Evolutionary conservation across 2,329 filamentous ascomycete species (phyloP).

Genomic region (Aspergillus pseudoglaucus): DNA sequence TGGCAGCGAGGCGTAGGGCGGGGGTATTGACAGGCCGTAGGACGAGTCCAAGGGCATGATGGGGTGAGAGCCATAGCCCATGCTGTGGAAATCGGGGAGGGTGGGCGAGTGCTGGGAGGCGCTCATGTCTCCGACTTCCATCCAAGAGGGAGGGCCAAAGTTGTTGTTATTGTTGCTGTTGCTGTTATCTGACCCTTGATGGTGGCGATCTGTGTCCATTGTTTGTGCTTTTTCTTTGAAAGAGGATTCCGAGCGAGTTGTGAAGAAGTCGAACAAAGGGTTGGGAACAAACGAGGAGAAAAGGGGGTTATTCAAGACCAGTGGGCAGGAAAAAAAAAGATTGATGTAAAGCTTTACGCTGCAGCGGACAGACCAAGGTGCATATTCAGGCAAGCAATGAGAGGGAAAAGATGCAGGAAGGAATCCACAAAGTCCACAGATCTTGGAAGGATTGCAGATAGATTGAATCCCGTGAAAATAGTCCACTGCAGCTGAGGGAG

Average conservation of each 20-base stretch:
- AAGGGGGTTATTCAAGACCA: neutral
- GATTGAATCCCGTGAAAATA: neutral
- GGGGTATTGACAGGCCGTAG: slow-evolving; percentile 51
- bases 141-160: slow-evolving; percentile 41
- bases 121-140: slow-evolving; percentile 39
- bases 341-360: neutral
- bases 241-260: too few relatives aligned
- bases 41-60: slow-evolving; percentile 54
- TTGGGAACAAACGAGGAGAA: neutral
- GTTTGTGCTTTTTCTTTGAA: slow-evolving; percentile 3
- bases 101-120: slow-evolving; percentile 62
- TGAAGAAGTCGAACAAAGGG: neutral
- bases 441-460: neutral
- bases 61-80: slow-evolving; percentile 57
- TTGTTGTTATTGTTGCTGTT: slow-evolving; percentile 21
- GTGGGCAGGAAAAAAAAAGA: slow-evolving; percentile 1
- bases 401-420: slow-evolving; percentile 1
- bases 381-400: neutral
- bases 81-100: slow-evolving; percentile 61
- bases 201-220: slow-evolving; percentile 43
- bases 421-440: neutral
- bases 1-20: slow-evolving; percentile 55
- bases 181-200: neutral
- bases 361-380: neutral
- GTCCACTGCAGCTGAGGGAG: too few relatives aligned